Conservation (phyloP, 2,329 filamentous ascomycete species). For the Aureobasidium pullulans region DNA sequence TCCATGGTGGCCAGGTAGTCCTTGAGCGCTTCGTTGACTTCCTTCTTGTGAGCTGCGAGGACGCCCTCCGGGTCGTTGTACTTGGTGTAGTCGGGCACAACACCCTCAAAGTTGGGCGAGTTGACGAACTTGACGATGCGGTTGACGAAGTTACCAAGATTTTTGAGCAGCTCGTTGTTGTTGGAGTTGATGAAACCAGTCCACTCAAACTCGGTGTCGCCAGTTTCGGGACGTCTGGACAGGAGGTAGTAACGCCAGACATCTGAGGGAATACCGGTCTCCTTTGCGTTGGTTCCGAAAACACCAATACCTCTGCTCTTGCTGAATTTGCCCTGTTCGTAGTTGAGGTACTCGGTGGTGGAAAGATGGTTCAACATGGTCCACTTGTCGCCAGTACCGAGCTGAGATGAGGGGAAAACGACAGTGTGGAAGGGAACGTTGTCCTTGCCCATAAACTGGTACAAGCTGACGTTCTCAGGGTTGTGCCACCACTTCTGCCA, state of each 20-base stretch:
- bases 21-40: conserved; percentile 59
- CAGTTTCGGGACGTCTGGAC: conserved; percentile 74
- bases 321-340: conserved; percentile 84
- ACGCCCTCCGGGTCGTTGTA: conserved; percentile 20
- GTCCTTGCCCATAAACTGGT: conserved; percentile 95
- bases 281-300: conserved; percentile 81
- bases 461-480: conserved; percentile 77
- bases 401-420: conserved; percentile 80
- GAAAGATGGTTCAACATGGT: conserved; percentile 83
- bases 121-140: conserved; percentile 62
- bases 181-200: conserved; percentile 72
- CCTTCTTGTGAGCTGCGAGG: conserved; percentile 42
- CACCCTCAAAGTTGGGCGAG: conserved; percentile 61
- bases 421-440: conserved; percentile 84
- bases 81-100: conserved; percentile 55
- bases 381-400: conserved; percentile 80
- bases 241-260: conserved; percentile 94
- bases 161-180: conserved; percentile 80
- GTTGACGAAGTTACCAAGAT: conserved; percentile 55
- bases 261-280: conserved; percentile 74
- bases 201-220: conserved; percentile 89
- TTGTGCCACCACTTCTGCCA: conserved; percentile 96
- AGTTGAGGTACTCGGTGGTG: conserved; percentile 84
- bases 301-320: conserved; percentile 86
- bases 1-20: conserved; percentile 64